Base-by-base conservation (phyloP, 1,139 yeast species). In the Taphrina communis region DNA sequence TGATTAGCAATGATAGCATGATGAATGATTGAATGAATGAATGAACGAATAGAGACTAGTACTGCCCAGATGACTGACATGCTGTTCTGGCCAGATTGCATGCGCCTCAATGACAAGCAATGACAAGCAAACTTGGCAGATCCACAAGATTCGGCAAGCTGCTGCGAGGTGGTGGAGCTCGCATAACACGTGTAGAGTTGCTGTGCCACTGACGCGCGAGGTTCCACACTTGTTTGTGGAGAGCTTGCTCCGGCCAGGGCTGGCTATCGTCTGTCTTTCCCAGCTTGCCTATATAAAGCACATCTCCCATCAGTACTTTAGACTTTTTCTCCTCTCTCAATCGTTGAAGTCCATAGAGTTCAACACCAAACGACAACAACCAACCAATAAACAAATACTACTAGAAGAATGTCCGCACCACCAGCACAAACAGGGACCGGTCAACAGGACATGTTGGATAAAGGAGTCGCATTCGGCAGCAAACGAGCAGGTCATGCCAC, bases 361-460 rank as follows among this genome's bases (percentile, higher is more conserved):
- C 17, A 17, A 17, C 17, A 17, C 17, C 17, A 17, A 17, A 1
- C 17, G 17, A 17, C 17, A 17, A 17, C 17, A 17, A 17, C 17
- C 17, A 17, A 17, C 17, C 17, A 17, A 17, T 17, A 17, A 17
- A 25, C 31, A 25, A 44, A 2, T 17, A 44, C 48, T 44, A 44
- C 48, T 17, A 44, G 21, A 2, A 38, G 0, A 46, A 62, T 62
- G 66, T 62, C 66, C 12, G 59, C 53, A 25, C 66, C 59, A 42
- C 66, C 59, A 42, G 39, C 53, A 48, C 46, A 59, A 25, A 36
- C 58, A 21, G 66, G 59, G 35, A 42, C 68, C 36, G 68, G 68
- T 39, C 68, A 65, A 52, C 68, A 65, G 46, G 68, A 65, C 36
- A 39, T 41, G 36, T 61, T 65, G 31, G 68, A 65, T 58, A 65